Base-by-base conservation (phyloP, 805 yeast species). In the Metschnikowia shivogae region DNA sequence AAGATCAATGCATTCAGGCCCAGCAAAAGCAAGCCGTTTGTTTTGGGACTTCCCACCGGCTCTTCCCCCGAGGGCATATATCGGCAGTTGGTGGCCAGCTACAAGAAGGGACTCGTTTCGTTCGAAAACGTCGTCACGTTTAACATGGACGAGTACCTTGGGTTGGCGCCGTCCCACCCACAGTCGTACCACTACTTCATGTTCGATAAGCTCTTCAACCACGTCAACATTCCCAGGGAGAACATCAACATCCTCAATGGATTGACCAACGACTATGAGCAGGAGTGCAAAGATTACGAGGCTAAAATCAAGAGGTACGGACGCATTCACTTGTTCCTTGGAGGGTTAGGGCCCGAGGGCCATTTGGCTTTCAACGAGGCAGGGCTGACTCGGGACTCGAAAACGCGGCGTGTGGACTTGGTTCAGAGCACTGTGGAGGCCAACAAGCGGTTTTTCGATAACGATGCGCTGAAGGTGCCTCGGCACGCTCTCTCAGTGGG, bases 281-380 rank as follows among this genome's bases (percentile, higher is more conserved):
- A 43, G 13, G 83, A 78, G 60, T 79, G 84, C 54, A 52, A 54
- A 4, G 50, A 55, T 1, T 79, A 79, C 59, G 83, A 78, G 58
- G 64, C 58, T 26, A 68, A 73, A 50, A 78, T 79, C 57, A 66
- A 65, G 49, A 51, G 55, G 29, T 71, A 64, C 48, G 83, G 82
- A 12, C 67, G 75, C 34, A 76, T 79, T 47, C 68, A 79, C 54
- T 62, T 79, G 43, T 79, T 78, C 52, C 55, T 79, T 54, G 83
- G 83, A 5, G 84, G 83, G 1, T 64, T 79, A 54, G 83, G 84
- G 1, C 78, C 81, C 12, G 80, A 79, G 54, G 84, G 83, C 27
- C 83, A 79, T 57, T 65, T 79, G 53, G 83, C 84, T 1, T 79
- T 79, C 55, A 79, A 79, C 60, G 83, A 79, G 61, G 66, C 73